Base-by-base conservation (phyloP, 1,284 basidiomycete genomes). In the Rhodotorula sp. region DNA sequence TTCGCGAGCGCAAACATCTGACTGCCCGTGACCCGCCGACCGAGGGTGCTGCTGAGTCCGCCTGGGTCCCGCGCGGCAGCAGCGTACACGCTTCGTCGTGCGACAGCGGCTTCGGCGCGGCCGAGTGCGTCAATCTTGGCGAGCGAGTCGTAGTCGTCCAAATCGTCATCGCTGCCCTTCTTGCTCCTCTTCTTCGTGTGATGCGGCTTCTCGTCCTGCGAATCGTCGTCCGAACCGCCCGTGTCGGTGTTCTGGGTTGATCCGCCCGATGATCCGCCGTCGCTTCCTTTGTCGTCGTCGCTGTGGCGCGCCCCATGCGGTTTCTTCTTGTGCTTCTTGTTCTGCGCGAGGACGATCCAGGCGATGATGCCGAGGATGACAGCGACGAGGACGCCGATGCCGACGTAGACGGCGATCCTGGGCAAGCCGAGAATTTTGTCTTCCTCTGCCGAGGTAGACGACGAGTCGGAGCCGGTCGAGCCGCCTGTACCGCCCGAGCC, bases 341-440 rank as follows among this genome's bases (percentile, higher is more conserved):
- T 27, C 44, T 46, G 46, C 55, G 55, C 17, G 19, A 25, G 45
- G 42, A 63, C 4, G 55, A 57, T 50, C 25, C 58, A 58, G 9
- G 23, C 61, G 44, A 58, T 19, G 1, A 48, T 61, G 4, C 42
- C 55, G 42, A 67, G 44, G 55, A 67, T 1, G 3, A 57, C 14
- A 13, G 53, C 19, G 1, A 7, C 55, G 21, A 58, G 13, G 45
- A 62, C 3, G 19, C 41, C 54, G 14, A 52, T 12, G 16, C 34
- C 19, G 25, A 23, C 42, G 44, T 62, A 58, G 27, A 25, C 59
- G 14, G 54, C 41, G 2, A 42, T 56, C 21, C n/a, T 42, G 7
- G 60, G 49, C 34, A 67, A 23, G 41, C 66, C 66, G 27, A 67
- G 14, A 9, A 67, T 45, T 0, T 53, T 67, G n/a, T 50, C 56